Evolutionary conservation across 2,329 filamentous ascomycete genomes (phyloP), one percentile per base, ranked within the genome.

Genomic region (Exophiala calicioides): DNA sequence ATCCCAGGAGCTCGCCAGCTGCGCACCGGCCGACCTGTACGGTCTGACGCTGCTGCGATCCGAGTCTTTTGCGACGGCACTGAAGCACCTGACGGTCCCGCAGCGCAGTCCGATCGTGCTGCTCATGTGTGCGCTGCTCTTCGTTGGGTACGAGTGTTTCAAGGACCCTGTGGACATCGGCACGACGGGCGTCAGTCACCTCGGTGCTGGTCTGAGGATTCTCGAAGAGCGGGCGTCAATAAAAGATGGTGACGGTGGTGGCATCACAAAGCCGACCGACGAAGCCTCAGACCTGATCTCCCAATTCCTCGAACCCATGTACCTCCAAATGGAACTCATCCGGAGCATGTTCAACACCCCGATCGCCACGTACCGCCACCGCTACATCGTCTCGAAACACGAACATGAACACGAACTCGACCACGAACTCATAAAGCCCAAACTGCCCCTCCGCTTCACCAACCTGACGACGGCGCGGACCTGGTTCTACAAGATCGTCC

Each of bases 311-410:
- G 18, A 44, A 9, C 32, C 41, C 26, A 44, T 36, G 41, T 44
- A 44, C 21, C 41, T 36, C 4, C 32, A 36, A 15, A 34, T 44
- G 29, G 31, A 44, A 21, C 24, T 44, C 19, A 36, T 36, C n/a
- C n/a, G n/a, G n/a, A n/a, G n/a, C n/a, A n/a, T n/a, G n/a, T n/a
- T n/a, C n/a, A n/a, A n/a, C n/a, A n/a, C n/a, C n/a, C n/a, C n/a
- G n/a, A n/a, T n/a, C n/a, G n/a, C n/a, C n/a, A n/a, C n/a, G n/a
- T n/a, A n/a, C n/a, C n/a, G n/a, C n/a, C n/a, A n/a, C n/a, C n/a
- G n/a, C n/a, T n/a, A n/a, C n/a, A n/a, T n/a, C n/a, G n/a, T n/a
- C n/a, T n/a, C n/a, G n/a, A n/a, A n/a, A n/a, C n/a, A n/a, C n/a
- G n/a, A n/a, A n/a, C n/a, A n/a, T 36, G 8, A 36, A 18, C 8